Conservation (phyloP, 805 yeast species). For the Spathaspora hagerdaliae region DNA sequence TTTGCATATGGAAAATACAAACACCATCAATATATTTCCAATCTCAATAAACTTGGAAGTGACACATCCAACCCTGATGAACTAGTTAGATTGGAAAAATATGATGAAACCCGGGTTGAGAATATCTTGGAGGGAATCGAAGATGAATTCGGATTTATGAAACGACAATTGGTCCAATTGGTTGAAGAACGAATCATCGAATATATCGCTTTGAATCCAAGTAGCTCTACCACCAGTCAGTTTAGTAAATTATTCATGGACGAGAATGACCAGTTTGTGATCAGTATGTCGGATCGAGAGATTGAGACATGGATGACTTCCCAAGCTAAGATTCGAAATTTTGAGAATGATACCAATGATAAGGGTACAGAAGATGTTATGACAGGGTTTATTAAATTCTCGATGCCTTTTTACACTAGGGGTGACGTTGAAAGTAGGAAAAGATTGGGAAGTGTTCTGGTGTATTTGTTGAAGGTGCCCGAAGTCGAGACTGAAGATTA, state of each 20-base stretch:
- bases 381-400: constrained; percentile 27
- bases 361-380: constrained; percentile 1
- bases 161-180: constrained; percentile 21
- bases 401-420: constrained; percentile 26
- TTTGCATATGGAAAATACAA: constrained; percentile 14
- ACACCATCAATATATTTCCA: constrained; percentile 6
- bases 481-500: constrained; percentile 1
- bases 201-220: constrained; percentile 15
- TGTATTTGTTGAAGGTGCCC: constrained; percentile 23
- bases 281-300: constrained; percentile 17
- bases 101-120: constrained; percentile 29
- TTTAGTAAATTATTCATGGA: constrained; percentile 19
- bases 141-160: constrained; percentile 33
- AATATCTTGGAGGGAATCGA: constrained; percentile 34
- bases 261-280: constrained; percentile 27
- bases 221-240: neutral
- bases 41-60: neutral
- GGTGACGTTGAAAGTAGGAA: constrained; percentile 14
- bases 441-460: constrained; percentile 30
- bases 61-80: constrained; percentile 1
- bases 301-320: constrained; percentile 21
- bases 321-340: constrained; percentile 10
- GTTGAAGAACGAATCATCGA: constrained; percentile 25
- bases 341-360: too few relatives aligned
- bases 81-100: constrained; percentile 17